Percentiles rank a stretch among this genome's conserved stretches.
These are phyloP conservation scores for Pholiota conissans DNA, from an alignment of 768 basidiomycete species.

Conservation along the genomic window DNA sequence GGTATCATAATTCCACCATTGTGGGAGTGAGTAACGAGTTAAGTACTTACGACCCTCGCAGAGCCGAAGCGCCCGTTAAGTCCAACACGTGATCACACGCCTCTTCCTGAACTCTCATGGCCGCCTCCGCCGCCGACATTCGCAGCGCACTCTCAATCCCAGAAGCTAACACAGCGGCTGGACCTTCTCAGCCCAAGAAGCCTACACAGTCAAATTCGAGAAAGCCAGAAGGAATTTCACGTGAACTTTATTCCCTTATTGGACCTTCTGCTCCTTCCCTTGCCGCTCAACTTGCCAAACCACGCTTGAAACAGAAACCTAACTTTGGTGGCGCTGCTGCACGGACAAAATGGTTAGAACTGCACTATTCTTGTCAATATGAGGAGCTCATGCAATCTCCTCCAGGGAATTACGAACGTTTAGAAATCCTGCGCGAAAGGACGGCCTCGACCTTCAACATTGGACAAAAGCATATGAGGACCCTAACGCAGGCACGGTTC, in stretches of 20 bases:
- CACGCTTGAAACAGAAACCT: slow-evolving; percentile 85
- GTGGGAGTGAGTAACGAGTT: no score
- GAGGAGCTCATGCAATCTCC: neutral
- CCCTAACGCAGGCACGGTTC: slow-evolving; percentile 50
- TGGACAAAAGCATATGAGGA: slow-evolving; percentile 75
- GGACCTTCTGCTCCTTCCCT: slow-evolving; percentile 91
- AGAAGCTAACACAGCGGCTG: slow-evolving; percentile 37
- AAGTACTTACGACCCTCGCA: no score
- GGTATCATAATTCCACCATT: no score
- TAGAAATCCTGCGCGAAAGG: slow-evolving; percentile 67
- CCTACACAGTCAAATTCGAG: slow-evolving; percentile 36
- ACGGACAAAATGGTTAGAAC: slow-evolving; percentile 68
- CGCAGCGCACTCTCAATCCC: slow-evolving; percentile 79
- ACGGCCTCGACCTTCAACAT: slow-evolving; percentile 71
- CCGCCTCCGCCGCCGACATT: slow-evolving; percentile 76
- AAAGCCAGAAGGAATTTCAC: slow-evolving; percentile 89
- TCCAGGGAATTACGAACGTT: slow-evolving; percentile 79
- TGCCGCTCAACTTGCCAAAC: slow-evolving; percentile 75
- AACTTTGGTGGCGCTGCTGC: slow-evolving; percentile 55
- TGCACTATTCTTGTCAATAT: slow-evolving; percentile 1
- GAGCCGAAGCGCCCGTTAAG: neutral
- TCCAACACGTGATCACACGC: slow-evolving; percentile 23
- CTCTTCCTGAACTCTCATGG: slow-evolving; percentile 41
- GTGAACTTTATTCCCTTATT: slow-evolving; percentile 92
- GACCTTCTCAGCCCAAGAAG: slow-evolving; percentile 52